A percentile compares a stretch with the other conserved stretches of the same genome.
phyloP scores from a whole-genome alignment of 2,329 filamentous ascomycete species.

The Pyrenochaeta sp. region DNA sequence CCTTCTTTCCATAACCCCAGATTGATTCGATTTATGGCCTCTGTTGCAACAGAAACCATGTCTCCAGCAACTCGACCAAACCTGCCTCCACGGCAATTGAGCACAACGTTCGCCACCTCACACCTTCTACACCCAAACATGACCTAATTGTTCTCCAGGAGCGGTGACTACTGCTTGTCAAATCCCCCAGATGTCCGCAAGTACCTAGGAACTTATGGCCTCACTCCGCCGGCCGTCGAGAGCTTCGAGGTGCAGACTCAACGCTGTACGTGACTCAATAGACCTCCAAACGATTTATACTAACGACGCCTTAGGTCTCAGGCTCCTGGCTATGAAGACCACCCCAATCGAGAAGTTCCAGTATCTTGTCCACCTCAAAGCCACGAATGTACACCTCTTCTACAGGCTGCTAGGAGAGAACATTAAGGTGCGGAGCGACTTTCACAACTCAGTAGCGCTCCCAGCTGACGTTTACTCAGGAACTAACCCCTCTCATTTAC shows the following conservation, averaged over 20 bases:
- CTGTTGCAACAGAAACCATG: slow-evolving; percentile 44
- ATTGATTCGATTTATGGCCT: slow-evolving; percentile 42
- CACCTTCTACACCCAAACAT: neutral
- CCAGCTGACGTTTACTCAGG: slow-evolving; percentile 58
- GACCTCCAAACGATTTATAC: slow-evolving; percentile 34
- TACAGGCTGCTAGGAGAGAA: slow-evolving; percentile 82
- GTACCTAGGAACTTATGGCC: slow-evolving; percentile 61
- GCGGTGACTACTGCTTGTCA: slow-evolving; percentile 60
- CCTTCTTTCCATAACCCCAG: slow-evolving; percentile 24
- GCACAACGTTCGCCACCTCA: slow-evolving; percentile 46
- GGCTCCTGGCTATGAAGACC: slow-evolving; percentile 74
- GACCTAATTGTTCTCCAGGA: slow-evolving; percentile 37
- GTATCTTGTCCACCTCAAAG: slow-evolving; percentile 79
- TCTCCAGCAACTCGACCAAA: slow-evolving; percentile 49
- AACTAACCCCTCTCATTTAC: slow-evolving; percentile 85
- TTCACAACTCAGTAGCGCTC: neutral
- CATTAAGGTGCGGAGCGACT: slow-evolving; percentile 57
- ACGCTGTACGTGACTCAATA: slow-evolving; percentile 53
- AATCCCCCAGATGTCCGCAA: slow-evolving; percentile 59
- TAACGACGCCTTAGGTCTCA: slow-evolving; percentile 68
- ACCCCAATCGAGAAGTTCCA: slow-evolving; percentile 83
- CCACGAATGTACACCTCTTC: slow-evolving; percentile 81
- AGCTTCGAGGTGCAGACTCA: slow-evolving; percentile 59
- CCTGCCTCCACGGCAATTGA: slow-evolving; percentile 47
- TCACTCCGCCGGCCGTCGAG: slow-evolving; percentile 61